phyloP scores from a whole-genome alignment of 2,329 filamentous ascomycete genomes.

The Dactylonectria macrodidyma region DNA sequence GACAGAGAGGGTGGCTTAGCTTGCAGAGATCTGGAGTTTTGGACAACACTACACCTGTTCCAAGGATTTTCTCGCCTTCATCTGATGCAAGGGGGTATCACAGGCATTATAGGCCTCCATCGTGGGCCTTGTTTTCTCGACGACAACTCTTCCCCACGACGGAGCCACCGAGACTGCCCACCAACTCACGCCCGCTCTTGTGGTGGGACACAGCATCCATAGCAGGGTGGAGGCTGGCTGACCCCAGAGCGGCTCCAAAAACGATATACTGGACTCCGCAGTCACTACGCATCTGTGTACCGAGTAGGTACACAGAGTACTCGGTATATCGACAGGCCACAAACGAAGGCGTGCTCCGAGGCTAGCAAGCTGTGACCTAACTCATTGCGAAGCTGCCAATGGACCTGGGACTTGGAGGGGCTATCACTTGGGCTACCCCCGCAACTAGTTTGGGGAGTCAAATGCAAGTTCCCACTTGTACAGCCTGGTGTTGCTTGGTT shows the following conservation, averaged over 20 bases:
- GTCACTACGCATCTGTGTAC: no score
- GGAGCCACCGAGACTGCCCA: conserved; percentile 13
- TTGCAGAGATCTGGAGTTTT: neutral
- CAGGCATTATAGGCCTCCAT: no score
- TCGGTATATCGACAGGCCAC: neutral
- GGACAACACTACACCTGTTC: neutral
- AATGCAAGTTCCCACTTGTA: conserved; percentile 14
- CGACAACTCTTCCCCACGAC: neutral
- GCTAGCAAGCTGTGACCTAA: neutral
- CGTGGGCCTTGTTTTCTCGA: neutral
- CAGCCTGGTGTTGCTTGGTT: neutral
- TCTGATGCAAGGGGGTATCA: neutral
- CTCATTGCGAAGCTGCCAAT: no score
- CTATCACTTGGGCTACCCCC: neutral
- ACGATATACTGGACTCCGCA: no score
- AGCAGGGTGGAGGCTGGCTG: no score
- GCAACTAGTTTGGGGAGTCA: neutral
- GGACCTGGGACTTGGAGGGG: neutral
- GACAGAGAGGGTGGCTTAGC: neutral
- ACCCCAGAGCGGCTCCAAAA: neutral
- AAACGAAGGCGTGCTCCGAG: conserved; percentile 7
- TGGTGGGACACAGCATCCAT: neutral
- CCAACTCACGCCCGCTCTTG: neutral
- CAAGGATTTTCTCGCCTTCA: neutral
- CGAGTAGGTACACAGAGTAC: no score